Conservation (phyloP, 305 asterid species). For the Plantago coronopus region DNA sequence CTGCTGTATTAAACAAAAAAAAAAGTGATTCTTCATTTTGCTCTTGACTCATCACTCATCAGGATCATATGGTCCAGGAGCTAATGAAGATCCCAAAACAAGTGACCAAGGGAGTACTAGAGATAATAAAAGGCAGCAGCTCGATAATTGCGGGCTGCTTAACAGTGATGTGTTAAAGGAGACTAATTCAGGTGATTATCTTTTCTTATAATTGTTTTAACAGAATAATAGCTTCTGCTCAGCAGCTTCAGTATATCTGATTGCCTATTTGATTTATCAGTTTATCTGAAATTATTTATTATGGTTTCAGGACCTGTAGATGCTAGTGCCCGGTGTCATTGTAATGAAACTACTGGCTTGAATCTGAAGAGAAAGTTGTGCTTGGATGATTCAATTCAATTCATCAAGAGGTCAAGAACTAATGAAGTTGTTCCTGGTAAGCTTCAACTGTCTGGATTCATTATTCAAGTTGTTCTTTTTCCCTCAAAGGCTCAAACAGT, state of each 20-base stretch:
- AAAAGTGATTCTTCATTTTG: background rate
- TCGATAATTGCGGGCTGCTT: conserved; percentile 21
- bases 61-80: conserved; percentile 44
- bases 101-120: conserved; percentile 18
- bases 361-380: conserved; percentile 44
- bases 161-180: conserved; percentile 24
- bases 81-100: conserved; percentile 13
- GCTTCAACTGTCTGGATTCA: background rate
- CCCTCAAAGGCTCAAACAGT: too few species aligned
- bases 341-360: conserved; percentile 9
- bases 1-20: too few species aligned
- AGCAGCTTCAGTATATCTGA: too few species aligned
- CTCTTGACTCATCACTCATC: conserved; percentile 20
- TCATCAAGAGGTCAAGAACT: conserved; percentile 44
- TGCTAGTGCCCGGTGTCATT: conserved; percentile 1
- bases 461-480: too few species aligned
- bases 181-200: conserved; percentile 31
- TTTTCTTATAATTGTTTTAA: too few species aligned
- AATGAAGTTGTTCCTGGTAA: conserved; percentile 32
- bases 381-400: conserved; percentile 29
- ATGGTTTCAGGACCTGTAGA: conserved; percentile 18
- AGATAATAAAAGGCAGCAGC: conserved; percentile 29
- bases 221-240: too few species aligned
- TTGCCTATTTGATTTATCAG: too few species aligned
- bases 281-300: conserved; percentile 19